Base-by-base conservation (phyloP, 2,329 filamentous ascomycete genomes). In the Calonectria leucothoes region DNA sequence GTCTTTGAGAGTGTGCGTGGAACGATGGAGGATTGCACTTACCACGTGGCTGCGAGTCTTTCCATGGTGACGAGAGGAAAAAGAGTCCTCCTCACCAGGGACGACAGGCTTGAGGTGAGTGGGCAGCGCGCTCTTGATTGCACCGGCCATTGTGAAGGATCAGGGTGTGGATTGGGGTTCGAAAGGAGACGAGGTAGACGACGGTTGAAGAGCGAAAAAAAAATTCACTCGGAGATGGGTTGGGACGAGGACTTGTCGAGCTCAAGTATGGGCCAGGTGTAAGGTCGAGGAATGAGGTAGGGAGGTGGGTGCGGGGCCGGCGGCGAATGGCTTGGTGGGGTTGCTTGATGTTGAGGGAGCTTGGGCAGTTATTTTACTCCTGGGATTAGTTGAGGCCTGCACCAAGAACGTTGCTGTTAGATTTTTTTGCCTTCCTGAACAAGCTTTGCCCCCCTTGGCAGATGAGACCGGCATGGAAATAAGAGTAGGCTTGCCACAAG, bases 41-140 rank as follows among this genome's bases (percentile, higher is more conserved):
- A 94, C 94, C 92, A 96, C 94, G 86, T 96, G 94, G 74, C 93
- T 95, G 85, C 94, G 93, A 79, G 93, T 94, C 91, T 96, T 96
- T 87, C 94, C 94, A 85, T 96, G 94, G 84, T 93, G 92, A 76
- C 89, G 88, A 17, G 20, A 87, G 77, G 92, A 89, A 77, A 87
- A 87, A 76, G 82, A 82, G 75, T 88, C 87, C 64, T 89, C 87
- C 72, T 83, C 82, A 71, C 86, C 86, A 65, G 81, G 84, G 71
- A 85, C 88, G 79, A 81, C 81, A 75, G 92, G 90, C 90, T 95
- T 96, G 82, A 98, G 90, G 89, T 97, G 96, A 52, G 94, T 89
- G 77, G 96, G 95, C 81, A 98, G 88, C 77, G 94, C 94, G 86
- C 91, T 92, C 88, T 91, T 95, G 81, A 92, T 88, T 80, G 88